phyloP scores from a whole-genome alignment of 2,329 filamentous ascomycete genomes.

The Pseudocercospora macadamiae region DNA sequence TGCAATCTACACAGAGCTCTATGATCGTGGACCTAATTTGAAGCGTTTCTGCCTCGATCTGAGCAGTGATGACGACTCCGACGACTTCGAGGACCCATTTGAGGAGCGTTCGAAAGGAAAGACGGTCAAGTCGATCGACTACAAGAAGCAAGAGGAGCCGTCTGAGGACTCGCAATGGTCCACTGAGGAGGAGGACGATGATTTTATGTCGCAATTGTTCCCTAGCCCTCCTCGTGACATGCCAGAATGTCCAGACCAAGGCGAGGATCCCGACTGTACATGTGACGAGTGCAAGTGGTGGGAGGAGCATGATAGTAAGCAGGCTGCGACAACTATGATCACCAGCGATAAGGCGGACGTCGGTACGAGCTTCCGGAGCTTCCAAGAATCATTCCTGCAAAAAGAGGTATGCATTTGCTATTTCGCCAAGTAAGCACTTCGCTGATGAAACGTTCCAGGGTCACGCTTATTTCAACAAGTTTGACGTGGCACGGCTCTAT shows the following conservation, averaged over 20 bases:
- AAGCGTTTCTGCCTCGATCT: not conserved
- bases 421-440: no score
- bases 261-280: not conserved
- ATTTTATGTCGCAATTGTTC: not conserved
- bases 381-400: constrained; percentile 43
- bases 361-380: constrained; percentile 28
- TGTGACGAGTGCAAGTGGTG: constrained; percentile 4
- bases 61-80: not conserved
- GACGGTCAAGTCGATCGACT: not conserved
- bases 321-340: no score
- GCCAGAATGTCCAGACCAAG: not conserved
- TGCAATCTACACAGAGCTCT: constrained; percentile 3
- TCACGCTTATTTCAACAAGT: no score
- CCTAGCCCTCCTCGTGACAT: no score
- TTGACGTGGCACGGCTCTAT: no score
- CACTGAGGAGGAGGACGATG: constrained; percentile 14
- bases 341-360: not conserved
- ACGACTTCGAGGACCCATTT: not conserved
- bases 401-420: no score
- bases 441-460: no score
- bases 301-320: constrained; percentile 18
- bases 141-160: not conserved
- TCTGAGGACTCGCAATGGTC: constrained; percentile 17
- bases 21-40: not conserved
- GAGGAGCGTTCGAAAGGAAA: not conserved